These are phyloP conservation scores for Xylariaceae sp. DNA, from an alignment of 2,329 filamentous ascomycete species.

Conservation along the genomic window DNA sequence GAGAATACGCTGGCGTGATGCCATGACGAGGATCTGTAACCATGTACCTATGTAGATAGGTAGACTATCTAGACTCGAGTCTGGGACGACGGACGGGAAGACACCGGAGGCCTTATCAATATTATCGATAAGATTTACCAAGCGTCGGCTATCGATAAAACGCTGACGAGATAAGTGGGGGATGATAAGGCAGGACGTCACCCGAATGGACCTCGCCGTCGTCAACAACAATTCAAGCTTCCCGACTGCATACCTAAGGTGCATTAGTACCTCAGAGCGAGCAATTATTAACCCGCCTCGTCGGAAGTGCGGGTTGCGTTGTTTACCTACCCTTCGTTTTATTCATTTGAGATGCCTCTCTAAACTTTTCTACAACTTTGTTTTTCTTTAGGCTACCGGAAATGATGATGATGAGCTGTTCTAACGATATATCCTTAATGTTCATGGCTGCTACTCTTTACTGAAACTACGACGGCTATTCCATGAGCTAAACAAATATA, in stretches of 20 bases:
- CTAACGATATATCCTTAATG: constrained; percentile 2
- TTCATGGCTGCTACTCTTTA: constrained; percentile 11
- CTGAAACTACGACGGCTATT: constrained; percentile 1
- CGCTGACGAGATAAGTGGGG: not conserved
- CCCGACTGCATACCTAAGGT: not conserved
- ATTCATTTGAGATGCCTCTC: not conserved
- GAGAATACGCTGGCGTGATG: not conserved
- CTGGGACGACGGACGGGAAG: no score
- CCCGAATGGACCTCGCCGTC: not conserved
- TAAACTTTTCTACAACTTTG: not conserved
- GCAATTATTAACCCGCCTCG: not conserved
- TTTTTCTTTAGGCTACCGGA: not conserved
- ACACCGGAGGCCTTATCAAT: no score
- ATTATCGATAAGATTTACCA: no score
- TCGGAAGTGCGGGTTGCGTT: not conserved
- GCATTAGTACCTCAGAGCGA: no score
- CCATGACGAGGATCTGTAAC: not conserved
- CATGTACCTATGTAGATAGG: not conserved
- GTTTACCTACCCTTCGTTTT: not conserved
- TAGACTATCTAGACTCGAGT: no score
- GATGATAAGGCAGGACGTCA: no score
- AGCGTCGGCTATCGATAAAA: not conserved
- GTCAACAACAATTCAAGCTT: not conserved
- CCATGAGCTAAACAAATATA: not conserved
- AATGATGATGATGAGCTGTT: constrained; percentile 11